Conservation (phyloP, 345 rosid species). For the Eucalyptus decipiens region DNA sequence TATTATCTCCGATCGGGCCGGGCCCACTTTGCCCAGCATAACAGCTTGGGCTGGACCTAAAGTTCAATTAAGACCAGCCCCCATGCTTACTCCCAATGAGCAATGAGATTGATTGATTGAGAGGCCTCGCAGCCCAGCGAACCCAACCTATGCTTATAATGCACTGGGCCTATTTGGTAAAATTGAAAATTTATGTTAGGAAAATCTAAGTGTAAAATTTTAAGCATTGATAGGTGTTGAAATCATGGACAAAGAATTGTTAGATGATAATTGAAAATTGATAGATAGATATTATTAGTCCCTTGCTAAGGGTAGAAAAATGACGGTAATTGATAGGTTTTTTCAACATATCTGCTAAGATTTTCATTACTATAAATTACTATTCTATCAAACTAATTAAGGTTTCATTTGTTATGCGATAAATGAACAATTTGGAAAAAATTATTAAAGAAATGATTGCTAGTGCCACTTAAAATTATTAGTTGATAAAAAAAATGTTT, state of each 20-base stretch:
- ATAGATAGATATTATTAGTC: no score
- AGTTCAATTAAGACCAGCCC: not conserved
- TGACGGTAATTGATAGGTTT: not conserved
- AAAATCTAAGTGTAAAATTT: no score
- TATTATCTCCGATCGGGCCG: not conserved
- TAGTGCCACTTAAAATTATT: no score
- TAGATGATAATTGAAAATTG: not conserved
- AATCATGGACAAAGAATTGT: no score
- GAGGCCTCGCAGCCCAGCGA: fast-evolving
- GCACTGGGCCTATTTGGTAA: not conserved
- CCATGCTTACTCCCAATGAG: not conserved
- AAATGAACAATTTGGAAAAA: no score
- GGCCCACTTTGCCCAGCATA: not conserved
- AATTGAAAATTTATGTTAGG: not conserved
- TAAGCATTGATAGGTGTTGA: not conserved
- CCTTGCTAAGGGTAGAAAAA: no score
- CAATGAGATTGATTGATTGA: not conserved
- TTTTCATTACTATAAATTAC: no score
- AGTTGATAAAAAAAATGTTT: no score
- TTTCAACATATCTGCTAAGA: not conserved
- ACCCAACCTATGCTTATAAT: no score
- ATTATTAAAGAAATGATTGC: no score
- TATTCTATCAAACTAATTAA: no score
- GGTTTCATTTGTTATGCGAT: no score
- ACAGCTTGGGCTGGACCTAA: not conserved